Conservation (phyloP, 768 basidiomycete genomes). For the Psilocybe cubensis region DNA sequence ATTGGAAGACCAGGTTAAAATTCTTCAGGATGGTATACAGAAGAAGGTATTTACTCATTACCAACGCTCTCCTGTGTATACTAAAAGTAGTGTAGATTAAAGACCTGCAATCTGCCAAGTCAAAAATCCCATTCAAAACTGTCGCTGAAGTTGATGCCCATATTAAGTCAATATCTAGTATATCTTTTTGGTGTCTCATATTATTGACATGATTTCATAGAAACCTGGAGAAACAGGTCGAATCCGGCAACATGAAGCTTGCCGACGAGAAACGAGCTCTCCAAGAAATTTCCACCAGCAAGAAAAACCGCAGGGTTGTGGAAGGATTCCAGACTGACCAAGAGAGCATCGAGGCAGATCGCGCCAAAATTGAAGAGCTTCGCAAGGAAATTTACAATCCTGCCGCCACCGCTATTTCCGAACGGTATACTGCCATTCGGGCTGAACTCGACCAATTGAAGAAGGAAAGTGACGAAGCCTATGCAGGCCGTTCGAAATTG, state of each 20-base stretch:
- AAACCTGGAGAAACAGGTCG: slow-evolving; percentile 86
- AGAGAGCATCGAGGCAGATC: slow-evolving; percentile 80
- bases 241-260: slow-evolving; percentile 89
- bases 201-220: slow-evolving; percentile 41
- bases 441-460: slow-evolving; percentile 85
- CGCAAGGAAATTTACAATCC: slow-evolving; percentile 90
- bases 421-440: slow-evolving; percentile 82
- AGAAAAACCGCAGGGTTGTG: slow-evolving; percentile 72
- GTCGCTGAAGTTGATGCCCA: slow-evolving; percentile 87
- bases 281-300: slow-evolving; percentile 80
- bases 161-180: slow-evolving; percentile 64
- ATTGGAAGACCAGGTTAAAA: slow-evolving; percentile 77
- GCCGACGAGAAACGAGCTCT: slow-evolving; percentile 96
- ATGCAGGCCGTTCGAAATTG: slow-evolving; percentile 78
- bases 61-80: slow-evolving; percentile 6
- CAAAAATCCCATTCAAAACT: slow-evolving; percentile 79
- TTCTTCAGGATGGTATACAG: slow-evolving; percentile 74
- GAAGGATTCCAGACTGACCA: slow-evolving; percentile 84
- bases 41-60: slow-evolving; percentile 65
- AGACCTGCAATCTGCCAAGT: slow-evolving; percentile 80
- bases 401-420: slow-evolving; percentile 77
- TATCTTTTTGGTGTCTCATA: not conserved
- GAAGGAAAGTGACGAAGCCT: slow-evolving; percentile 84
- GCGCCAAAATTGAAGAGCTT: slow-evolving; percentile 74
- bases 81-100: slow-evolving; percentile 59